Conservation (phyloP, 169 alveolate genomes). For the Plasmodium adleri region DNA sequence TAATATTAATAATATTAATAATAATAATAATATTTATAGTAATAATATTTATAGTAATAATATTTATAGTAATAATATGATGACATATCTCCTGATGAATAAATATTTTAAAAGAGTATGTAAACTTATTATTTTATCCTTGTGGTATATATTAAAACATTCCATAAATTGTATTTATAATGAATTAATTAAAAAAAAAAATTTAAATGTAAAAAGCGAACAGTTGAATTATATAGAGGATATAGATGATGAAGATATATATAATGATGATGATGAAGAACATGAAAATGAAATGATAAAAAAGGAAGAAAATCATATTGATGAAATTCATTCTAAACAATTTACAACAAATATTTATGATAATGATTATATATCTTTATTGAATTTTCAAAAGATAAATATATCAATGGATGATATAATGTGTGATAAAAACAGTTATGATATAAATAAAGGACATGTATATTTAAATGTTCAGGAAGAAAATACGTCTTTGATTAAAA, state of each 20-base stretch:
- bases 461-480: too few relatives aligned
- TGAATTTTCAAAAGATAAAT: neutral
- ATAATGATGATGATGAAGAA: slow-evolving; percentile 67
- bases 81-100: slow-evolving; percentile 8
- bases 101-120: slow-evolving; percentile 23
- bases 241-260: slow-evolving; percentile 27
- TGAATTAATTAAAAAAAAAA: slow-evolving; percentile 13
- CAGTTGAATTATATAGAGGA: slow-evolving; percentile 31
- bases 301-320: slow-evolving; percentile 39
- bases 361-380: neutral
- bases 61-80: neutral
- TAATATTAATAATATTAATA: too few relatives aligned
- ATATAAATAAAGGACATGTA: too few relatives aligned
- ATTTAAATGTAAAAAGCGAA: neutral
- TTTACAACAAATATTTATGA: neutral
- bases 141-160: slow-evolving; percentile 25
- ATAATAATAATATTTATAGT: too few relatives aligned
- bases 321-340: slow-evolving; percentile 8
- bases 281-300: slow-evolving; percentile 15
- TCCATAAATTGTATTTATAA: slow-evolving; percentile 21
- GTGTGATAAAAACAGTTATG: too few relatives aligned
- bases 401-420: neutral
- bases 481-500: too few relatives aligned
- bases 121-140: slow-evolving; percentile 21
- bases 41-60: too few relatives aligned